Evolutionary conservation across 257 asterid genomes (phyloP), one percentile per base, ranked within the genome.

Genomic region (Nemophila menziesii): DNA sequence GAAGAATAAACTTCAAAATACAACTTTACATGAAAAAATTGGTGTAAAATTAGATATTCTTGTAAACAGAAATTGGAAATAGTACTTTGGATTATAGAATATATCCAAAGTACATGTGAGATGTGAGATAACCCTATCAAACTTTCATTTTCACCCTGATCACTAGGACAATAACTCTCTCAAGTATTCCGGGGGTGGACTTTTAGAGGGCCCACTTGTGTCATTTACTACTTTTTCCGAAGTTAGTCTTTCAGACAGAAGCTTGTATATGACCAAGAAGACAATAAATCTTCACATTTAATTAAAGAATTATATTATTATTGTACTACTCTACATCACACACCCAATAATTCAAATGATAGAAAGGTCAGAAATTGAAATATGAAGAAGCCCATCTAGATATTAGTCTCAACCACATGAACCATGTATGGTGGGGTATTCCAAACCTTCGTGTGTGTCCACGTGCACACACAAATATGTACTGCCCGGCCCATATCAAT

Each of bases 391-490:
- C 54, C 46, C 62, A 55, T 55, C 29, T 19, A 39, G 14, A 29
- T 22, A 29, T 60, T 22, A 52, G 62, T 36, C 54, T 44, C 51
- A 52, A 45, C 49, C 61, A 43, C 50, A 58, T 33, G 55, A 51
- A 23, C 53, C 58, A 22, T 49, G 52, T 51, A 36, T 20, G 51
- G 54, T 65, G 58, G 72, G 68, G 53, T 55, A 49, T 4, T 51
- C 6, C 5, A 47, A 61, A 51, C 62, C 65, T 57, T 61, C 52
- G 49, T 46, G 33, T 46, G 51, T 33, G 67, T 62, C 73, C 73
- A 66, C 73, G 69, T 66, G 73, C 69, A 56, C 58, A 46, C 64
- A 43, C 59, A 51, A 3, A 38, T 18, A 44, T 43, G 55, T 24
- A 56, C 12, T n/a, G 39, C 52, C 24, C 50, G 40, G 24, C 39